A percentile compares a stretch with the other conserved stretches of the same genome.
Conservation (phyloP, 306 rosid species). For the Prunus padus region DNA sequence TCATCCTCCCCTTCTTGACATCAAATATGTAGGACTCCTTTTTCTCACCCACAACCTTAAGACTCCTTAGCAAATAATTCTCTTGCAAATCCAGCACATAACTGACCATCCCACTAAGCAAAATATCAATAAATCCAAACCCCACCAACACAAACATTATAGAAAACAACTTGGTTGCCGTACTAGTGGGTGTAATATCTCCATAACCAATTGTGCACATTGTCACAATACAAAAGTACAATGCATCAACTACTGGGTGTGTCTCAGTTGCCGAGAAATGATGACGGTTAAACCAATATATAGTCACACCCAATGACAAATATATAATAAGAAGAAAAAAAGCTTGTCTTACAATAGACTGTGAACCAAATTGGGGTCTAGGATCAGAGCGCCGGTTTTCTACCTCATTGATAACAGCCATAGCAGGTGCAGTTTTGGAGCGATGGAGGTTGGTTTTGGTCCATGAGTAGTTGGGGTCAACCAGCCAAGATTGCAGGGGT, state of each 20-base stretch:
- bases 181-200: slow-evolving; percentile 75
- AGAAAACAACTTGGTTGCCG: slow-evolving; percentile 76
- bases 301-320: slow-evolving; percentile 67
- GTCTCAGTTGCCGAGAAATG: slow-evolving; percentile 57
- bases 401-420: slow-evolving; percentile 67
- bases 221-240: slow-evolving; percentile 90
- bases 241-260: slow-evolving; percentile 83
- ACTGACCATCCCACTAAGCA: slow-evolving; percentile 87
- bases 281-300: slow-evolving; percentile 69
- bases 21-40: slow-evolving; percentile 74
- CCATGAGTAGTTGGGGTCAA: slow-evolving; percentile 62
- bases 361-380: slow-evolving; percentile 55
- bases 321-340: slow-evolving; percentile 60
- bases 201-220: slow-evolving; percentile 99
- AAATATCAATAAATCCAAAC: slow-evolving; percentile 84
- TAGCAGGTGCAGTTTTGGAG: slow-evolving; percentile 90
- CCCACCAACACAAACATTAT: slow-evolving; percentile 85
- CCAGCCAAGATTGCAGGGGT: slow-evolving; percentile 45
- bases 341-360: slow-evolving; percentile 61
- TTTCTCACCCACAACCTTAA: slow-evolving; percentile 52
- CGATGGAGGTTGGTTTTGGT: slow-evolving; percentile 66
- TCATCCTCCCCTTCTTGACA: slow-evolving; percentile 97
- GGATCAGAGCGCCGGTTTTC: slow-evolving; percentile 22
- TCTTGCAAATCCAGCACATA: slow-evolving; percentile 95
- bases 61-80: slow-evolving; percentile 58